Evolutionary conservation across 1,139 yeast species (phyloP).

Genomic region (Casaregolazyma suthepensis): DNA sequence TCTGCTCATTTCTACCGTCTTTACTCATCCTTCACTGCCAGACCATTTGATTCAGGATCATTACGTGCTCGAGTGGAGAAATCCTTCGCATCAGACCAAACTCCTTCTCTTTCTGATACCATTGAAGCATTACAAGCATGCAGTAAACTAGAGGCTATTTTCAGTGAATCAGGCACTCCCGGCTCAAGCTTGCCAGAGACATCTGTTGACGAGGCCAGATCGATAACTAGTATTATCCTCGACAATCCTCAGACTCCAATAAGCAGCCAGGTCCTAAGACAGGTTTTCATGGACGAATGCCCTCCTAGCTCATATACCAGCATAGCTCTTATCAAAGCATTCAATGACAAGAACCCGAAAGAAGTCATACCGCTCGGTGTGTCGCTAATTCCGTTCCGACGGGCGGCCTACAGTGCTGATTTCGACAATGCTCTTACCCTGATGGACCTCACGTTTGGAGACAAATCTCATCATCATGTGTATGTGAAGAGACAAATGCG

Average conservation of each 20-base stretch:
- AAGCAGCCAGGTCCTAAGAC: constrained; percentile 16
- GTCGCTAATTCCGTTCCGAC: constrained; percentile 59
- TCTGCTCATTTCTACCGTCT: not conserved
- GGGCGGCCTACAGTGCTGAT: constrained; percentile 54
- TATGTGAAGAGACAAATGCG: constrained; percentile 22
- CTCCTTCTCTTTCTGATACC: constrained; percentile 8
- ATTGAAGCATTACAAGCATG: constrained; percentile 21
- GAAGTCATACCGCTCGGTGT: constrained; percentile 37
- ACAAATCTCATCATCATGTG: constrained; percentile 36
- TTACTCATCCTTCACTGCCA: constrained; percentile 7
- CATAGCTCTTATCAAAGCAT: constrained; percentile 21
- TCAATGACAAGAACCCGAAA: constrained; percentile 16
- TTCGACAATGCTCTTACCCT: constrained; percentile 51
- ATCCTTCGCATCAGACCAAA: not conserved
- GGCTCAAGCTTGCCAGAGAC: constrained; percentile 19
- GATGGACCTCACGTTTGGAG: constrained; percentile 59
- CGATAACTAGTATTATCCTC: constrained; percentile 18
- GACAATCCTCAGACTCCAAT: constrained; percentile 15
- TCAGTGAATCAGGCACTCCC: constrained; percentile 16
- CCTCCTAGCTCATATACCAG: constrained; percentile 24
- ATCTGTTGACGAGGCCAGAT: constrained; percentile 17
- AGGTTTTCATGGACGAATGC: constrained; percentile 21
- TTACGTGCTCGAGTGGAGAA: constrained; percentile 9
- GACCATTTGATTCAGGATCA: constrained; percentile 11
- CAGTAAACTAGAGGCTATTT: constrained; percentile 16